These are phyloP conservation scores for Groenewaldozyma auringiensis DNA, from an alignment of 1,139 yeast genomes.

Conservation along the genomic window DNA sequence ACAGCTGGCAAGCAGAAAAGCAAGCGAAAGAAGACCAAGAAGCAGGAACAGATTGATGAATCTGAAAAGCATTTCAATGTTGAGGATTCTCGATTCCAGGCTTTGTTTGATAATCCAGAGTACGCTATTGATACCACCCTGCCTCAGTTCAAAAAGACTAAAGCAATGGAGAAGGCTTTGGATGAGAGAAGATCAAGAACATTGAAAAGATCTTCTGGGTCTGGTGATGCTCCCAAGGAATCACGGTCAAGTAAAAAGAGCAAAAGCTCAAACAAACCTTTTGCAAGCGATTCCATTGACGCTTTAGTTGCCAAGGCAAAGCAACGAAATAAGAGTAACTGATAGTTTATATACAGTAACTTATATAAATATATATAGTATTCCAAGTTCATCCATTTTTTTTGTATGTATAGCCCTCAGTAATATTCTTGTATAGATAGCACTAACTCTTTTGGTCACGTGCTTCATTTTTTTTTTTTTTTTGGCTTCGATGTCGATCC, in stretches of 20 bases:
- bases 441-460: too few relatives aligned
- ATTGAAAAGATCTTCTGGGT: constrained; percentile 8
- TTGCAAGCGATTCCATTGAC: constrained; percentile 16
- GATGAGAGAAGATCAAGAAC: constrained; percentile 61
- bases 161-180: constrained; percentile 76
- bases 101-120: constrained; percentile 79
- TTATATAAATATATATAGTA: too few relatives aligned
- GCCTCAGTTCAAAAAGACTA: constrained; percentile 80
- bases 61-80: constrained; percentile 52
- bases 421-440: background rate
- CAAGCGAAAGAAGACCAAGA: constrained; percentile 51
- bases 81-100: constrained; percentile 81
- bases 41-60: constrained; percentile 46
- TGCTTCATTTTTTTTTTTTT: too few relatives aligned
- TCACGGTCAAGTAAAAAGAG: constrained; percentile 9
- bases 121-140: constrained; percentile 80
- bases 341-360: background rate
- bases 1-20: constrained; percentile 64
- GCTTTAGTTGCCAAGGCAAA: constrained; percentile 24
- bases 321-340: constrained; percentile 15
- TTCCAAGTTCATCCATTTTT: background rate
- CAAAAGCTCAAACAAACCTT: constrained; percentile 9
- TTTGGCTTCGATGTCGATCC: too few relatives aligned
- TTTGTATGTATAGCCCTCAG: background rate
- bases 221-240: constrained; percentile 7